A percentile compares a stretch with the other conserved stretches of the same genome.
phyloP scores from a whole-genome alignment of 2,329 filamentous ascomycete genomes.

The Fusarium paranaense region DNA sequence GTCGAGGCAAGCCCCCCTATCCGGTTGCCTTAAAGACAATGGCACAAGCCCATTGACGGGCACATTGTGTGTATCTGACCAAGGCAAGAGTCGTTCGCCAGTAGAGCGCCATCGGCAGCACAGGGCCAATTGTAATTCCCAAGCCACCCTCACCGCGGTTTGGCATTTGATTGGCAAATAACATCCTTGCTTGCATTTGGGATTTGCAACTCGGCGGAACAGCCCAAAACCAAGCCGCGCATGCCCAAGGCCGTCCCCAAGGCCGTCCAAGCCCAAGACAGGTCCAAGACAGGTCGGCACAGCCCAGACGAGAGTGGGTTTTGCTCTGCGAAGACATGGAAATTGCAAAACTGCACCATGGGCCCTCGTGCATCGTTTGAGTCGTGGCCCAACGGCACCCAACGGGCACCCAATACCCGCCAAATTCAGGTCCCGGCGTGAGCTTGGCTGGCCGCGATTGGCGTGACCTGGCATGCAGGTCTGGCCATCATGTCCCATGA shows the following conservation, averaged over 20 bases:
- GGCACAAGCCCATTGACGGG: not conserved
- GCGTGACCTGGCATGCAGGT: conserved; percentile 24
- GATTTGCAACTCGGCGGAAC: not conserved
- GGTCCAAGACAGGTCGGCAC: conserved; percentile 1
- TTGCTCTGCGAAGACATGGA: conserved; percentile 24
- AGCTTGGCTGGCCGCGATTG: conserved; percentile 27
- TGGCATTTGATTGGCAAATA: conserved; percentile 1
- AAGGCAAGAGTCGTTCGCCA: not conserved
- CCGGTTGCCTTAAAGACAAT: conserved; percentile 16
- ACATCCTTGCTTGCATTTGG: not conserved
- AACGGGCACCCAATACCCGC: conserved; percentile 30
- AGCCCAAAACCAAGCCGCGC: not conserved
- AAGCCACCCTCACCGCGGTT: not conserved
- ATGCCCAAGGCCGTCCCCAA: not conserved
- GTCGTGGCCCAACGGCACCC: conserved; percentile 35
- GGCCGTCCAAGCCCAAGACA: not conserved
- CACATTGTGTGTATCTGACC: not conserved
- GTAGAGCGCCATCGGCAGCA: not conserved
- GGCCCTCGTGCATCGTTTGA: conserved; percentile 1
- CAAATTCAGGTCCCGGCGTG: conserved; percentile 33
- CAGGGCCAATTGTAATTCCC: conserved; percentile 3
- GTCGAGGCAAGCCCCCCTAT: conserved; percentile 26
- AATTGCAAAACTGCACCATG: conserved; percentile 26
- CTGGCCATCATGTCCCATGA: conserved; percentile 29
- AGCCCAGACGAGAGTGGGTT: conserved; percentile 16